A percentile compares a stretch with the other conserved stretches of the same genome.
Evolutionary conservation across 768 basidiomycete genomes (phyloP).

Genomic region (Boletus barrowsii): DNA sequence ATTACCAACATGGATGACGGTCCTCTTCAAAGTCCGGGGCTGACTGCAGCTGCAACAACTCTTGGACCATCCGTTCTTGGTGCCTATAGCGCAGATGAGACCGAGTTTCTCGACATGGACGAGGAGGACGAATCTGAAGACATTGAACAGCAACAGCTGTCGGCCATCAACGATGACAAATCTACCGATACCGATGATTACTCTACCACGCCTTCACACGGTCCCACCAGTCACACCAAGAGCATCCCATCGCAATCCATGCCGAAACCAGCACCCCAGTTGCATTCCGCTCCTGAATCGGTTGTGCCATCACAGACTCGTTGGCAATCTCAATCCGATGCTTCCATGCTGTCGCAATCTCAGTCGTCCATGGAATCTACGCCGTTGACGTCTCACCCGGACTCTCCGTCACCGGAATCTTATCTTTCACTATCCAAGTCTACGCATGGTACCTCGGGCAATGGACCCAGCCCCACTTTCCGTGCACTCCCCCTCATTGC

Average conservation of each 20-base stretch:
- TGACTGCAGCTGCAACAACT: background rate
- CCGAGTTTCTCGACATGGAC: constrained; percentile 65
- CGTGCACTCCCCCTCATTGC: constrained; percentile 71
- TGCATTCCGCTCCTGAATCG: constrained; percentile 12
- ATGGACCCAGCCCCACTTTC: constrained; percentile 44
- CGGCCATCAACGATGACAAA: constrained; percentile 24
- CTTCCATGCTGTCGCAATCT: constrained; percentile 22
- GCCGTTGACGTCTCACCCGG: constrained; percentile 17
- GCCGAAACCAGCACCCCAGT: constrained; percentile 17
- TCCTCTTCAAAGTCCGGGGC: constrained; percentile 50
- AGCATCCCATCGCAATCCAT: constrained; percentile 9
- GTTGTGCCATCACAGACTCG: constrained; percentile 19
- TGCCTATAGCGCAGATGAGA: constrained; percentile 29
- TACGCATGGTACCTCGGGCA: constrained; percentile 16
- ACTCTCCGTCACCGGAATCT: constrained; percentile 30
- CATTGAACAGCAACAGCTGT: constrained; percentile 8
- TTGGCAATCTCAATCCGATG: constrained; percentile 23
- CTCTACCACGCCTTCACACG: constrained; percentile 43
- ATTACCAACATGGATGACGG: constrained; percentile 67
- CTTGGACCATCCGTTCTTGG: background rate
- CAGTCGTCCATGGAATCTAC: constrained; percentile 21
- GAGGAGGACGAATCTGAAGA: constrained; percentile 34
- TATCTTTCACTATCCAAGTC: constrained; percentile 29
- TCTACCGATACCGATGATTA: constrained; percentile 49
- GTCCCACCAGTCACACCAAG: constrained; percentile 9